Evolutionary conservation across 768 basidiomycete species (phyloP).

Genomic region (Lanmaoa pseudosensibilis): DNA sequence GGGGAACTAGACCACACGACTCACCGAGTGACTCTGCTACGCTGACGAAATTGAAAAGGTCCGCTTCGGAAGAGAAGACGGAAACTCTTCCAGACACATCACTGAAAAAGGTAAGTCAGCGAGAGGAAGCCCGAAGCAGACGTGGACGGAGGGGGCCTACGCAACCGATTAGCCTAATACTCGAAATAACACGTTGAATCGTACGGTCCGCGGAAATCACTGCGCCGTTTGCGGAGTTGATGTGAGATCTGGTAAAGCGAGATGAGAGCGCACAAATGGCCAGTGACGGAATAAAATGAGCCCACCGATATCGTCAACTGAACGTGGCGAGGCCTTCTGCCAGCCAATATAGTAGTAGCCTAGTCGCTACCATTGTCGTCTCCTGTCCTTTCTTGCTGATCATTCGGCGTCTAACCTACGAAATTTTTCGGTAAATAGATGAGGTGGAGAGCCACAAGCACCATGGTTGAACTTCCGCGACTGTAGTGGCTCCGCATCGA

Average conservation of each 20-base stretch:
- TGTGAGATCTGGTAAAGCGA: constrained; percentile 24
- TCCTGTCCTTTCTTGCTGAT: constrained; percentile 5
- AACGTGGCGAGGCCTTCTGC: background rate
- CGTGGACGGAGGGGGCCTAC: constrained; percentile 14
- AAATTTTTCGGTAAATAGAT: background rate
- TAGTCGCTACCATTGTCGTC: background rate
- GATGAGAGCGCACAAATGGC: constrained; percentile 8
- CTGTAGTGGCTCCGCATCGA: constrained; percentile 17
- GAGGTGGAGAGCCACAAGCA: background rate
- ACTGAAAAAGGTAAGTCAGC: constrained; percentile 18
- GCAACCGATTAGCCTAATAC: constrained; percentile 24
- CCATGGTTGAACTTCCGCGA: constrained; percentile 3
- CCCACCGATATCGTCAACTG: background rate
- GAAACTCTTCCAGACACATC: constrained; percentile 12
- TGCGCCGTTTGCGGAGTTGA: constrained; percentile 23
- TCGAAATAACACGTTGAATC: constrained; percentile 25
- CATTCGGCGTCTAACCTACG: background rate
- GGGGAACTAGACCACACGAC: constrained; percentile 28
- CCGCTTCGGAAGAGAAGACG: constrained; percentile 7
- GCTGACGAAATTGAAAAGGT: constrained; percentile 10
- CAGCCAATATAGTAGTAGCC: background rate
- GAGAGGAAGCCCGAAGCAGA: constrained; percentile 11
- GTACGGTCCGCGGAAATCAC: constrained; percentile 35
- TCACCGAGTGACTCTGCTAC: background rate
- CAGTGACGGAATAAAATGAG: background rate